phyloP scores from a whole-genome alignment of 1,284 basidiomycete genomes.

The Hymenochaete sp. region DNA sequence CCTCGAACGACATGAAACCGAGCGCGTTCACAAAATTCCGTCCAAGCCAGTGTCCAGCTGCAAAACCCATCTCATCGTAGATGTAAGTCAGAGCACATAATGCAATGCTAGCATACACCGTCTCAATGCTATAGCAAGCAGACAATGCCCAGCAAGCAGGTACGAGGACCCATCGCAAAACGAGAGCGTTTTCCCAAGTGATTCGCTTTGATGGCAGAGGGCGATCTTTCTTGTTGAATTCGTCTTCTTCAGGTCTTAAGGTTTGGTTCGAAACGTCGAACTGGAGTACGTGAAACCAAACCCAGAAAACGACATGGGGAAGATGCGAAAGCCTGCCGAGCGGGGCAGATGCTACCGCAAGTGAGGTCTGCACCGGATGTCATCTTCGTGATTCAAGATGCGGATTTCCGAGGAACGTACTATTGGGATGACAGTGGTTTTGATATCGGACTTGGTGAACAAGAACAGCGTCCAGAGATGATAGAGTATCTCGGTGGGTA shows the following conservation, averaged over 20 bases:
- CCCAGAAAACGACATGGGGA: conserved; percentile 30
- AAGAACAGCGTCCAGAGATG: conserved; percentile 22
- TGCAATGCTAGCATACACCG: conserved; percentile 27
- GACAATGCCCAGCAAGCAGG: conserved; percentile 29
- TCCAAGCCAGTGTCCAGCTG: conserved; percentile 30
- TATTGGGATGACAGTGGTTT: conserved; percentile 31
- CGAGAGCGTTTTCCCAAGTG: conserved; percentile 25
- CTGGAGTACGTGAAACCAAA: conserved; percentile 36
- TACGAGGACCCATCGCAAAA: conserved; percentile 31
- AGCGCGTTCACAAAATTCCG: conserved; percentile 31
- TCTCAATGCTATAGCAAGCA: conserved; percentile 25
- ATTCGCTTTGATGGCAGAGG: conserved; percentile 37
- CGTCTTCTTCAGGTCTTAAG: conserved; percentile 32
- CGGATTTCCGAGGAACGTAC: conserved; percentile 22
- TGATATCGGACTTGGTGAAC: conserved; percentile 32
- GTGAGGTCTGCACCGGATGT: conserved; percentile 7
- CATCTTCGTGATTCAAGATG: background rate
- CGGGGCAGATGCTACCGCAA: conserved; percentile 7
- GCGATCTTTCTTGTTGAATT: conserved; percentile 35
- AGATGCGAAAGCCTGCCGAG: conserved; percentile 18
- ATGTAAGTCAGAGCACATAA: conserved; percentile 26
- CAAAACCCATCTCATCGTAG: conserved; percentile 31
- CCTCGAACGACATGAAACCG: conserved; percentile 31
- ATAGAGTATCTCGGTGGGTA: too few relatives aligned
- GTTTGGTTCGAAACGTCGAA: conserved; percentile 38